A percentile compares a stretch with the other conserved stretches of the same genome.
Evolutionary conservation across 164 flowering plant species (phyloP).

Genomic region (Berberis vulgaris): DNA sequence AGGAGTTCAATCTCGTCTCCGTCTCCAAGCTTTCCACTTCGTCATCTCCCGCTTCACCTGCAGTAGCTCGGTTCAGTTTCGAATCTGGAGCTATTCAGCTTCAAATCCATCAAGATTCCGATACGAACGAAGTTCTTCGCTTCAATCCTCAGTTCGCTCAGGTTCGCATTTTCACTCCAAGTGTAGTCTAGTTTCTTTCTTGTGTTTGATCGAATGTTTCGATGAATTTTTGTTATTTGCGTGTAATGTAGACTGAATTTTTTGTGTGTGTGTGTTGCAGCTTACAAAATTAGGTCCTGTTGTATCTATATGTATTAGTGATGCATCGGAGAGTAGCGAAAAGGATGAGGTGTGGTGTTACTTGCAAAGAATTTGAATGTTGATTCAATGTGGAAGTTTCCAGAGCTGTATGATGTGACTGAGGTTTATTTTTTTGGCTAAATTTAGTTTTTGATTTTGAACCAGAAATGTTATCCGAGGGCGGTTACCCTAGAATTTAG

Average conservation of each 20-base stretch:
- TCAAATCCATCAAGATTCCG: conserved; percentile 30
- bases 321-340: conserved; percentile 29
- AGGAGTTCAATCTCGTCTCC: conserved; percentile 44
- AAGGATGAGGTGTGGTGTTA: conserved; percentile 20
- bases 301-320: conserved; percentile 49
- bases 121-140: conserved; percentile 14
- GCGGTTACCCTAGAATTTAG: conserved; percentile 63
- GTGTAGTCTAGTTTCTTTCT: neutral
- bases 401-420: neutral
- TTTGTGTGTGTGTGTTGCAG: conserved; percentile 28
- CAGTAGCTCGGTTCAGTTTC: conserved; percentile 38
- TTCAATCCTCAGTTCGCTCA: conserved; percentile 42
- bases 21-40: conserved; percentile 38
- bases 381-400: neutral
- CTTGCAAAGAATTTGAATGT: neutral
- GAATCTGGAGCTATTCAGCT: conserved; percentile 38
- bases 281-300: conserved; percentile 49
- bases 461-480: conserved; percentile 59
- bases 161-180: conserved; percentile 22
- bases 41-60: conserved; percentile 17
- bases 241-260: neutral
- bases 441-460: neutral
- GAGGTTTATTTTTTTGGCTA: neutral
- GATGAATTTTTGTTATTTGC: neutral
- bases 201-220: too few species aligned